Evolutionary conservation across 1,139 yeast species (phyloP).

Genomic region (Geotrichum histeridarum): DNA sequence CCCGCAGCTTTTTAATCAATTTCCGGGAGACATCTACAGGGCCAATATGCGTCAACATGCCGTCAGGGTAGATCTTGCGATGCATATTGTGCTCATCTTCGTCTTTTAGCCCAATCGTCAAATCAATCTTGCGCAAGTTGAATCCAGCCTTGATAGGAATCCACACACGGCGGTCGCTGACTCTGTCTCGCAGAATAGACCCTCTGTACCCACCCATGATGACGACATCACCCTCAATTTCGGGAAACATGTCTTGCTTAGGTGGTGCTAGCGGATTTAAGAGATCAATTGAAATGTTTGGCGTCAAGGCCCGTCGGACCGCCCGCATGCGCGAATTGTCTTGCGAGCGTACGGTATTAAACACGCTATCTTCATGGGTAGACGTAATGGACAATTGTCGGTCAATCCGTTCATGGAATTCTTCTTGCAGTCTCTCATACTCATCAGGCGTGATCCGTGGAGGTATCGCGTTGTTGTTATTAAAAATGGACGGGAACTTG

Average conservation of each 20-base stretch:
- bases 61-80: slow-evolving; percentile 61
- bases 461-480: slow-evolving; percentile 9
- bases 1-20: slow-evolving; percentile 50
- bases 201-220: slow-evolving; percentile 88
- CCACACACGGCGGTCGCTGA: slow-evolving; percentile 70
- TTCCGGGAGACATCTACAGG: slow-evolving; percentile 75
- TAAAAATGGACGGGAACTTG: slow-evolving; percentile 23
- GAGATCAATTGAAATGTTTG: slow-evolving; percentile 43
- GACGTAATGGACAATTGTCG: slow-evolving; percentile 59
- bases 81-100: slow-evolving; percentile 53
- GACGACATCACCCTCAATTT: slow-evolving; percentile 69
- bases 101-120: slow-evolving; percentile 64
- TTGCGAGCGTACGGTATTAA: slow-evolving; percentile 50
- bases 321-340: slow-evolving; percentile 69
- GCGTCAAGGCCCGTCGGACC: slow-evolving; percentile 55
- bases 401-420: slow-evolving; percentile 38
- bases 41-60: slow-evolving; percentile 75
- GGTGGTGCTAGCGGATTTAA: slow-evolving; percentile 23
- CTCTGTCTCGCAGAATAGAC: slow-evolving; percentile 62
- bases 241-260: slow-evolving; percentile 34
- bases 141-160: slow-evolving; percentile 84
- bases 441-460: background rate
- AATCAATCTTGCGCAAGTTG: slow-evolving; percentile 61
- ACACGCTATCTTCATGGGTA: slow-evolving; percentile 58
- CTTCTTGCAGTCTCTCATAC: slow-evolving; percentile 2